Base-by-base conservation (phyloP, 129 eudicot species). In the Solidago caesia region DNA sequence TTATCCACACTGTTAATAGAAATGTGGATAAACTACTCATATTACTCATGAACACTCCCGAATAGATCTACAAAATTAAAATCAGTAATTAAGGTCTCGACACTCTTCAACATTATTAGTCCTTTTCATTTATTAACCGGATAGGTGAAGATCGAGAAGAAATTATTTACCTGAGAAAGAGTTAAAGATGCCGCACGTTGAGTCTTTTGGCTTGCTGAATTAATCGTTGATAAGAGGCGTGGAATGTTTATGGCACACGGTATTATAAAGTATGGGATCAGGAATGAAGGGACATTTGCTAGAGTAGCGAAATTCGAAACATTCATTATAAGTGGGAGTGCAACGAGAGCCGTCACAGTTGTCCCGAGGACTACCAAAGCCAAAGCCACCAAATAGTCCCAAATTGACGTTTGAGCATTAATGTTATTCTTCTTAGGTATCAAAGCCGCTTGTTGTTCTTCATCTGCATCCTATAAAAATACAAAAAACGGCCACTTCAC, bases 11-110 rank as follows among this genome's bases (percentile, higher is more conserved):
- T 8, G 89, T 66, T 5, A 82, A 77, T 41, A 91, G 41, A 72
- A 91, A 82, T n/a, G 85, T 67, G 9, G 84, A 44, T 70, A 91
- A 75, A 33, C 96, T 83, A 42, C 77, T 72, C 73, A 88, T 76
- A 64, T 74, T 91, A 82, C 83, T 86, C 96, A 85, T 88, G 77
- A 87, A 81, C 59, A 88, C 92, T 64, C 85, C 84, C 63, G 89
- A 84, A 49, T 88, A 91, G 53, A 88, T 79, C 97, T 91, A 82
- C 57, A 44, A 59, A 45, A 62, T 4, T 3, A 52, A 5, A 21
- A 55, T 29, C 21, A 73, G 16, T 7, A 13, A 70, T 21, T 21
- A 21, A 21, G 55, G 9, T 55, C 59, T 10, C 39, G 8, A 21
- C 21, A 21, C 21, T 21, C 21, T 29, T 12, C 8, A 7, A 25